Percentiles rank a stretch among this genome's conserved stretches.
These are phyloP conservation scores for Thuidium tamariscinum DNA, from an alignment of 225 moss, liverwort and hornwort genomes.

Conservation along the genomic window DNA sequence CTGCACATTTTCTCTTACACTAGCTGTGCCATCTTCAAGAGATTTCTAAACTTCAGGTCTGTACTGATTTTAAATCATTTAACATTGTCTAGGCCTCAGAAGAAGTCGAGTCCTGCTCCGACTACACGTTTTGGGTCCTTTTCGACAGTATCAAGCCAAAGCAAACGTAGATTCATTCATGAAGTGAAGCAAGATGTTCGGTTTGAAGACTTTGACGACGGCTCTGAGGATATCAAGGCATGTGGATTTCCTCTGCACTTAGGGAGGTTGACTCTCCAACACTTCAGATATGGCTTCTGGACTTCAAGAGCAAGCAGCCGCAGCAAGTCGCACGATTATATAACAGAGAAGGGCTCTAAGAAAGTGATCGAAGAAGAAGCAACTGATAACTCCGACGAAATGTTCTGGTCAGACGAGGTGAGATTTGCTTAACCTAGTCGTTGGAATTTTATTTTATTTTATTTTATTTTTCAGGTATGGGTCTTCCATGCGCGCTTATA, in stretches of 20 bases:
- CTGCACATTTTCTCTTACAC: not conserved
- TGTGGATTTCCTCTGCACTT: conserved; percentile 40
- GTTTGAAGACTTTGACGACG: conserved; percentile 3
- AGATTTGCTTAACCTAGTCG: not conserved
- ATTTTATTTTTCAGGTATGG: not conserved
- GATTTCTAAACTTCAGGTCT: not conserved
- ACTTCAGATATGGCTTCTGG: conserved; percentile 28
- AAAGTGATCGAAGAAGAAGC: conserved; percentile 2
- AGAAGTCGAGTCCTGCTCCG: not conserved
- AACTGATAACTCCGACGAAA: conserved; percentile 30
- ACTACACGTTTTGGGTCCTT: not conserved
- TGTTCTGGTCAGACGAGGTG: conserved; percentile 56
- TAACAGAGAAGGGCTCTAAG: not conserved
- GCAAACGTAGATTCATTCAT: conserved; percentile 8
- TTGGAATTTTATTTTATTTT: too few relatives aligned
- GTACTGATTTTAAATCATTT: not conserved
- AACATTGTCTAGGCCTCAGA: not conserved
- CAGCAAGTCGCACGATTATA: conserved; percentile 1
- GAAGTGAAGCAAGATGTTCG: conserved; percentile 24
- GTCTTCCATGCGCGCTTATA: not conserved
- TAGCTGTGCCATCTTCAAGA: not conserved
- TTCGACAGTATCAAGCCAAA: not conserved
- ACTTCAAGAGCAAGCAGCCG: conserved; percentile 10
- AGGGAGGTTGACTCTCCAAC: conserved; percentile 15
- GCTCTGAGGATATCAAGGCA: conserved; percentile 16